Conservation (phyloP, 2,329 filamentous ascomycete genomes). For the Amauroascus verrucosus region DNA sequence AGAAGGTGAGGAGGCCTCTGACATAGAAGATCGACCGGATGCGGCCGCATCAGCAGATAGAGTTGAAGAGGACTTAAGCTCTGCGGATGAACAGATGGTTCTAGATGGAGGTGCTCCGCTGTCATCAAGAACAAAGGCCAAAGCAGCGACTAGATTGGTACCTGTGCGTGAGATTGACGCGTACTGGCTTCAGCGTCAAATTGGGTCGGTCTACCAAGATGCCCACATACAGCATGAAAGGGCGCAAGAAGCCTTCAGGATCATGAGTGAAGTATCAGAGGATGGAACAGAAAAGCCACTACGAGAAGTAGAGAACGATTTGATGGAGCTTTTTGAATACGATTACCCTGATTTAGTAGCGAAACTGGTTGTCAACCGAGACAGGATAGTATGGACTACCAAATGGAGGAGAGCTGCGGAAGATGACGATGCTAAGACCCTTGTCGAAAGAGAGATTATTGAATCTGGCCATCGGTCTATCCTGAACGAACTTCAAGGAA, state of each 20-base stretch:
- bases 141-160: constrained; percentile 49
- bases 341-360: constrained; percentile 89
- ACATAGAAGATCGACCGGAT: constrained; percentile 50
- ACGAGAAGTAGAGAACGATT: constrained; percentile 91
- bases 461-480: constrained; percentile 80
- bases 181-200: constrained; percentile 91
- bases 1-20: constrained; percentile 63
- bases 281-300: constrained; percentile 75
- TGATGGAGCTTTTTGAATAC: constrained; percentile 97
- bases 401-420: constrained; percentile 73
- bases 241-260: constrained; percentile 70
- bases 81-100: constrained; percentile 59
- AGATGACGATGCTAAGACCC: constrained; percentile 58
- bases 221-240: constrained; percentile 91
- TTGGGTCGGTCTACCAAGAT: constrained; percentile 78
- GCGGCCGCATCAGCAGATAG: constrained; percentile 42
- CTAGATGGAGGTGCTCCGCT: constrained; percentile 55
- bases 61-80: constrained; percentile 38
- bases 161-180: constrained; percentile 87
- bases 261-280: constrained; percentile 62
- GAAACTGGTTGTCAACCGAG: constrained; percentile 80
- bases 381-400: constrained; percentile 94
- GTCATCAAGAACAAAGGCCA: constrained; percentile 38
- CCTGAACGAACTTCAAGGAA: constrained; percentile 75
- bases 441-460: constrained; percentile 81